Conservation (phyloP, 106 monocot species). For the Cymbidium sinense region DNA sequence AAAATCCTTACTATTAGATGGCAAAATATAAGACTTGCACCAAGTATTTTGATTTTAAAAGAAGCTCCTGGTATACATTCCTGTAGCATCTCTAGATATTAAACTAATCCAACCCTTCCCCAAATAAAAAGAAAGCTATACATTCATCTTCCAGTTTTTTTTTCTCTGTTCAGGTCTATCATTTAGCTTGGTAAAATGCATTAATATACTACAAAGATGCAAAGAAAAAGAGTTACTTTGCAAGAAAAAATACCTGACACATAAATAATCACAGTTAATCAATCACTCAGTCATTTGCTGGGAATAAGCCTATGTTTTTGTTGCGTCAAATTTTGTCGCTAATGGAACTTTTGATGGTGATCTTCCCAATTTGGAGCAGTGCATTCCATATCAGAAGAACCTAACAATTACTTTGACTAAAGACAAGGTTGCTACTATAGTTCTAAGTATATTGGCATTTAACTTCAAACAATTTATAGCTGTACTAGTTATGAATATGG, state of each 20-base stretch:
- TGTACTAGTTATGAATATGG: not conserved
- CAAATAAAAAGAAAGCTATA: too few species aligned
- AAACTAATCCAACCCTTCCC: too few species aligned
- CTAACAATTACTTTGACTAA: constrained; percentile 41
- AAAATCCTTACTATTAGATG: too few species aligned
- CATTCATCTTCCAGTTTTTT: too few species aligned
- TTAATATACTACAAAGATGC: not conserved
- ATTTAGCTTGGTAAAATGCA: not conserved
- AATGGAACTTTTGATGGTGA: constrained; percentile 31
- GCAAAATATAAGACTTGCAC: too few species aligned
- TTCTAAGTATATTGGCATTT: not conserved
- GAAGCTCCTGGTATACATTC: too few species aligned
- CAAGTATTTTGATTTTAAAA: too few species aligned
- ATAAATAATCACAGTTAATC: not conserved
- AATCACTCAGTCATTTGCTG: not conserved
- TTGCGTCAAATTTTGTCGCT: constrained; percentile 31
- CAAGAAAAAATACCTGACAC: not conserved
- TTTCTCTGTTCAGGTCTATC: not conserved
- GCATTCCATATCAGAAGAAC: constrained; percentile 57
- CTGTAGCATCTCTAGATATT: too few species aligned
- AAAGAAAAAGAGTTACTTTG: not conserved
- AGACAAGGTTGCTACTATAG: constrained; percentile 34
- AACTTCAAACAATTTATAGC: not conserved
- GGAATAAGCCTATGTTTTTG: constrained; percentile 6
- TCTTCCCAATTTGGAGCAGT: constrained; percentile 26